Base-by-base conservation (phyloP, 2,329 filamentous ascomycete species). In the Penicillium verrucosum region DNA sequence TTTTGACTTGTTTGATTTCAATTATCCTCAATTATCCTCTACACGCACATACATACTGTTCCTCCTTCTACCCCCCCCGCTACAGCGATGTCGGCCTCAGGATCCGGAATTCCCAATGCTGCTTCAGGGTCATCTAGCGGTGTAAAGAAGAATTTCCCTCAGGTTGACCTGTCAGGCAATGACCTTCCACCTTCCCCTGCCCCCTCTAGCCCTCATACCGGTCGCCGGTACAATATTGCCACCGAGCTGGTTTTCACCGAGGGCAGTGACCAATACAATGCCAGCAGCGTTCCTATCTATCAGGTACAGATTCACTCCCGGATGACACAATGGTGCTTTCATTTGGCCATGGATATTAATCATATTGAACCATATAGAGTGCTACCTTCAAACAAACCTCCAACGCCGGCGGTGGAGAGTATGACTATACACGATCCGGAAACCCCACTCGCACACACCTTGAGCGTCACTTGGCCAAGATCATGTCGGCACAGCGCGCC, bases 191-290 rank as follows among this genome's bases (percentile, higher is more conserved):
- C 92, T 1, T 97, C 94, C 8, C 94, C 94, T 2, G 91, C 94
- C 25, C 92, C 93, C 2, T 97, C 93, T 16, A 96, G 89, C 70
- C 94, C 94, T 25, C 85, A 88, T 71, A 89, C 87, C 71, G 92
- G 91, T 61, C 86, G 89, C 64, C 90, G 91, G 65, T 99, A 97
- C 77, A 92, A 92, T 44, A 85, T 99, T 59, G 93, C 93, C 56
- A 99, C 94, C 5, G 94, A 99, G 78, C 81, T 99, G 61, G 94
- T 99, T 59, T 97, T 93, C 75, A 97, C 93, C 50, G 94, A 99
- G 68, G 87, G 89, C 73, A 94, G 88, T 77, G 94, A 99, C 76
- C 94, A 99, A 79, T 97, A 97, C 81, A 95, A 95, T 71, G 85
- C 94, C 56, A 96, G 91, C 67, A 97, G 92, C 75, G 88, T 96